Evolutionary conservation across 805 yeast species (phyloP).

Genomic region (Candida glaebosa): DNA sequence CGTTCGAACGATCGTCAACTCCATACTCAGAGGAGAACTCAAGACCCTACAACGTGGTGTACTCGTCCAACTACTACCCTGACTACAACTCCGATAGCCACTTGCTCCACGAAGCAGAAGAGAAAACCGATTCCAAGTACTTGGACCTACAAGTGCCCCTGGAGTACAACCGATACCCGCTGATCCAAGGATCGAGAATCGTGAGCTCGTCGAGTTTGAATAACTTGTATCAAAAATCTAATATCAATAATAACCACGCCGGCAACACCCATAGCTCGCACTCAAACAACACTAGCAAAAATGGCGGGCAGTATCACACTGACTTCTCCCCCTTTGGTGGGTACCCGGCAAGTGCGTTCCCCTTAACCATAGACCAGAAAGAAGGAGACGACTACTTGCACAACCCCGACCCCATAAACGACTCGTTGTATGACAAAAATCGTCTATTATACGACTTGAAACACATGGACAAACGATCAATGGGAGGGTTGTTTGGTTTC

Average conservation of each 20-base stretch:
- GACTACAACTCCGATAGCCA: neutral
- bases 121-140: neutral
- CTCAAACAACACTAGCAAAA: neutral
- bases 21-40: constrained; percentile 1
- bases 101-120: neutral
- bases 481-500: constrained; percentile 60
- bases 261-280: neutral
- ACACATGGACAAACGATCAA: constrained; percentile 59
- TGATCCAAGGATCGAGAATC: constrained; percentile 53
- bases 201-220: constrained; percentile 42
- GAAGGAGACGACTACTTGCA: constrained; percentile 94
- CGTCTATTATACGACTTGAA: constrained; percentile 63
- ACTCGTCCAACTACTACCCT: neutral
- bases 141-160: constrained; percentile 40
- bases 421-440: constrained; percentile 77
- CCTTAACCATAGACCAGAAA: constrained; percentile 85
- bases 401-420: constrained; percentile 93
- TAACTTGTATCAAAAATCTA: neutral
- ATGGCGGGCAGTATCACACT: neutral
- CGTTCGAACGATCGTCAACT: constrained; percentile 1
- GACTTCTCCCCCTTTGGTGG: constrained; percentile 94
- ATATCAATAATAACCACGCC: neutral
- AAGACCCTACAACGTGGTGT: neutral
- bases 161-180: constrained; percentile 67
- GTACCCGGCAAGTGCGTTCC: constrained; percentile 92